A percentile compares a stretch with the other conserved stretches of the same genome.
These are phyloP conservation scores for Grammothele lineata DNA, from an alignment of 768 basidiomycete genomes.

Conservation along the genomic window DNA sequence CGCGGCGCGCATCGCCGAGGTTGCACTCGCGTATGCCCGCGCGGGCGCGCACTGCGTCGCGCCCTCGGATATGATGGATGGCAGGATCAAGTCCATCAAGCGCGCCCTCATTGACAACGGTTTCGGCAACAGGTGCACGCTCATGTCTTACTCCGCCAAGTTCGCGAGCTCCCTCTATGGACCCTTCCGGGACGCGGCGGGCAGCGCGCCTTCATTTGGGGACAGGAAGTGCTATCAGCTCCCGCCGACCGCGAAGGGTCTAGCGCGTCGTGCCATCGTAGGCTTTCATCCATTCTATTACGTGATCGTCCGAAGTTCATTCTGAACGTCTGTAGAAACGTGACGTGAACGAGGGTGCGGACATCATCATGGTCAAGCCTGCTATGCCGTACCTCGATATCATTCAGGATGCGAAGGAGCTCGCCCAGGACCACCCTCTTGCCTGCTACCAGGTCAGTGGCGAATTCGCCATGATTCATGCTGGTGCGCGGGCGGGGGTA, in stretches of 20 bases:
- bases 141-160: slow-evolving; percentile 98
- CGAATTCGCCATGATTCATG: slow-evolving; percentile 96
- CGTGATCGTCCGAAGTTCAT: too few relatives aligned
- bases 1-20: slow-evolving; percentile 84
- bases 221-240: slow-evolving; percentile 98
- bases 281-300: slow-evolving; percentile 31
- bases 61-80: slow-evolving; percentile 99
- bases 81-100: slow-evolving; percentile 88
- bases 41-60: slow-evolving; percentile 99
- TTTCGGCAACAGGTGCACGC: slow-evolving; percentile 79
- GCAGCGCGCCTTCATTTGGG: slow-evolving; percentile 91
- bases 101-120: slow-evolving; percentile 77
- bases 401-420: slow-evolving; percentile 78
- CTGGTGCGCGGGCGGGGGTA: slow-evolving; percentile 91
- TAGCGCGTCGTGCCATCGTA: slow-evolving; percentile 91
- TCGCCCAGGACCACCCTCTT: slow-evolving; percentile 85
- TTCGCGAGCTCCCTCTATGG: slow-evolving; percentile 95
- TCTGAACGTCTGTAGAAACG: slow-evolving; percentile 79
- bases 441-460: slow-evolving; percentile 98
- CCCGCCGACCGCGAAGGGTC: slow-evolving; percentile 81
- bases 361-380: slow-evolving; percentile 99
- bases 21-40: slow-evolving; percentile 86
- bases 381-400: slow-evolving; percentile 95
- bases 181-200: slow-evolving; percentile 99
- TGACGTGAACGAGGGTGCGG: slow-evolving; percentile 87